phyloP scores from a whole-genome alignment of 202 grass and related monocot species.

The Bolboschoenoplectus hybrid region DNA sequence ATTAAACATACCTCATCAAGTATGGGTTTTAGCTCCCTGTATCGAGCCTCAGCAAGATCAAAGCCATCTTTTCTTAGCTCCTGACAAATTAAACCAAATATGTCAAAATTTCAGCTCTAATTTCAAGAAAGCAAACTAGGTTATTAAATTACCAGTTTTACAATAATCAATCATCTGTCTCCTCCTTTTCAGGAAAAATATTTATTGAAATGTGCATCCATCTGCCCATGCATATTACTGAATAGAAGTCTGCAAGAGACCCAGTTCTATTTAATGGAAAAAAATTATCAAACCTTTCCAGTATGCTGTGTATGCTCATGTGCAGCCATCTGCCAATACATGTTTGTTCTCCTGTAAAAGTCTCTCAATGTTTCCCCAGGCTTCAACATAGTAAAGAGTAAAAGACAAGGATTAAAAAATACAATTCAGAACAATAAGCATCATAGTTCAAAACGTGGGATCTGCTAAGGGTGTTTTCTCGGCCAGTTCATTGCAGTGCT shows the following conservation, averaged over 20 bases:
- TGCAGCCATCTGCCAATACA: conserved; percentile 98
- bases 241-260: neutral
- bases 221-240: neutral
- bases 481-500: neutral
- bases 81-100: conserved; percentile 45
- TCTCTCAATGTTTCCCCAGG: conserved; percentile 83
- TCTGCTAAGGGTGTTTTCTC: neutral
- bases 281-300: conserved; percentile 64
- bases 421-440: neutral
- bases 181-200: neutral
- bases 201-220: neutral
- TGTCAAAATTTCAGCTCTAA: conserved; percentile 11
- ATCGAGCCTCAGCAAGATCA: conserved; percentile 82
- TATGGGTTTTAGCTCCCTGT: conserved; percentile 93
- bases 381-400: conserved; percentile 47
- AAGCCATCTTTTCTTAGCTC: conserved; percentile 97
- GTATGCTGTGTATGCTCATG: conserved; percentile 97
- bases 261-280: neutral
- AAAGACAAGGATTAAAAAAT: conserved; percentile 25
- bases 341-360: conserved; percentile 90
- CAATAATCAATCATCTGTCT: conserved; percentile 1
- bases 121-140: conserved; percentile 10
- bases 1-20: conserved; percentile 74
- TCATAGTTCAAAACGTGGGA: neutral
- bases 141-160: conserved; percentile 6